These are phyloP conservation scores for Pseudozyma sp. DNA, from an alignment of 1,284 basidiomycete genomes.

Conservation along the genomic window DNA sequence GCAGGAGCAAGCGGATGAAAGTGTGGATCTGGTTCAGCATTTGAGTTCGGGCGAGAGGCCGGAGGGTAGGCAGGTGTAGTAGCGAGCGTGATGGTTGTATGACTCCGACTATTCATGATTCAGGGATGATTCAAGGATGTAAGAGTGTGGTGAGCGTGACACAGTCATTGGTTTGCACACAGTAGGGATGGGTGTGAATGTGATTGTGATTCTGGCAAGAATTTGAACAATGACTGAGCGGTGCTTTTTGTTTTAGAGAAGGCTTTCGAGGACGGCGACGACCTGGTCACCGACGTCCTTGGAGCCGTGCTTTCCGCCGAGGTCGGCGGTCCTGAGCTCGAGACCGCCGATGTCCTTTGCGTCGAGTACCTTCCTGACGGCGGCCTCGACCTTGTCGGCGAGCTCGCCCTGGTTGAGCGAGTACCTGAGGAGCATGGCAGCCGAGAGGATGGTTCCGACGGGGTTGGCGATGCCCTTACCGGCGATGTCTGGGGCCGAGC, in stretches of 20 bases:
- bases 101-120: no score
- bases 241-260: slow-evolving; percentile 70
- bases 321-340: slow-evolving; percentile 85
- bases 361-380: slow-evolving; percentile 90
- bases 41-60: slow-evolving; percentile 11
- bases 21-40: slow-evolving; percentile 29
- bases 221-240: no score
- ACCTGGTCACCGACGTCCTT: slow-evolving; percentile 86
- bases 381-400: slow-evolving; percentile 85
- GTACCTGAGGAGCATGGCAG: slow-evolving; percentile 93
- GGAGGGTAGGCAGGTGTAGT: slow-evolving; percentile 29
- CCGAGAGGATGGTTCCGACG: slow-evolving; percentile 95
- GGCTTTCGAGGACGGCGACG: slow-evolving; percentile 78
- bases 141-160: no score
- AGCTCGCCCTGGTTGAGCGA: slow-evolving; percentile 83
- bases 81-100: background rate
- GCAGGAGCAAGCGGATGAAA: slow-evolving; percentile 6
- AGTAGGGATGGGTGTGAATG: no score
- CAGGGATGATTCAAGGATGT: no score
- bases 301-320: slow-evolving; percentile 83
- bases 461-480: slow-evolving; percentile 96
- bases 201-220: no score
- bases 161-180: no score
- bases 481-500: slow-evolving; percentile 89
- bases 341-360: slow-evolving; percentile 77